Base-by-base conservation (phyloP, 2,329 filamentous ascomycete species). In the Colletotrichum limetticola region DNA sequence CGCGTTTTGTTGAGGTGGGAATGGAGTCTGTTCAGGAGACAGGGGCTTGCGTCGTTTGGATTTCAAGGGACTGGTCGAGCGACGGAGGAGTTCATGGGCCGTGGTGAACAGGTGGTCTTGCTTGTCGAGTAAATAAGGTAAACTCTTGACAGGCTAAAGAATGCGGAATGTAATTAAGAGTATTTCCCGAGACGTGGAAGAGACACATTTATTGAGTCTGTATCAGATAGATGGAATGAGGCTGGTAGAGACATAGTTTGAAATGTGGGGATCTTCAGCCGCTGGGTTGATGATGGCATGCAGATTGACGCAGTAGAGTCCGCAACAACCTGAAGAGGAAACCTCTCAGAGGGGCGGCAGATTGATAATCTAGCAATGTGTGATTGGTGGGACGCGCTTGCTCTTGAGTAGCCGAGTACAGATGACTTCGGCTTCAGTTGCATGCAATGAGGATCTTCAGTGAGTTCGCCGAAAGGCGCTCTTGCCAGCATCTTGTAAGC, bases 261-360 rank as follows among this genome's bases (percentile, higher is more conserved):
- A 64, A 63, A 55, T 69, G 69, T 64, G 65, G 69, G 58, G 58
- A 64, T 59, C 53, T 69, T 64, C 66, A 37, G 30, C 57, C 52
- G 53, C 62, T 24, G 66, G 28, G 66, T 70, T 72, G 59, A 26
- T 3, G 26, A 65, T 57, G 66, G 56, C 59, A 42, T 65, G 70
- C 70, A 65, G 49, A 4, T 24, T 16, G 32, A 35, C 32, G 32
- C 32, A 35, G 32, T 24, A 42, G 32, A 60, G 28, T 22, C 19
- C 60, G 55, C 12, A 22, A 24, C 49, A 42, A 30, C 9, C 30
- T 56, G 22, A 19, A 30, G 8, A 2, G 26, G 42, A 16, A 49
- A 35, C 12, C 37, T 22, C 16, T 63, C 46, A 26, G 1, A n/a
- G 57, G n/a, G 22, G 5, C 32, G 35, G 42, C 19, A 42, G 32